These are phyloP conservation scores for Chlorella vulgaris DNA, from an alignment of 139 green algal species.

Conservation along the genomic window DNA sequence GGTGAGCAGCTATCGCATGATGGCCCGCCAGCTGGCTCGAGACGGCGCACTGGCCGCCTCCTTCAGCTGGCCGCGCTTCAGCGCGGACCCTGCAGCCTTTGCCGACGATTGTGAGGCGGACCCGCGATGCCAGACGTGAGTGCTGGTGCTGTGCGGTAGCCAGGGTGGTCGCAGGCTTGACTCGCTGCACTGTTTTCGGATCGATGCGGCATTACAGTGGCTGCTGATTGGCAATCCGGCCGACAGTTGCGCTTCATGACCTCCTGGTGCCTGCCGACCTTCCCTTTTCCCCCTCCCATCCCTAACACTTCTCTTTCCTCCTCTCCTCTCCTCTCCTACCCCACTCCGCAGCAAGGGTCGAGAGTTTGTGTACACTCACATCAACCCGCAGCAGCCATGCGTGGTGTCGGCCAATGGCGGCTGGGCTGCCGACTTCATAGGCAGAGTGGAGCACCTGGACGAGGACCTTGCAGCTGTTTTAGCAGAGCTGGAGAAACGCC, in stretches of 20 bases:
- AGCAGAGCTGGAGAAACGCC: conserved; percentile 7
- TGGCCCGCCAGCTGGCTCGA: conserved; percentile 3
- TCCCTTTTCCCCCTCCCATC: background rate
- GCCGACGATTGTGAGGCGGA: background rate
- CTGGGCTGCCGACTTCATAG: conserved; percentile 32
- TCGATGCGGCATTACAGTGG: too few relatives aligned
- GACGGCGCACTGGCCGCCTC: background rate
- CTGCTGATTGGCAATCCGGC: too few relatives aligned
- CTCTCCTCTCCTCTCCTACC: background rate
- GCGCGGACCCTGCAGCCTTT: conserved; percentile 18
- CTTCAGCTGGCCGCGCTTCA: conserved; percentile 14
- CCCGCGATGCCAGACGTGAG: conserved; percentile 17
- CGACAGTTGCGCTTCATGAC: too few relatives aligned
- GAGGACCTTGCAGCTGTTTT: background rate
- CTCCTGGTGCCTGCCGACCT: too few relatives aligned
- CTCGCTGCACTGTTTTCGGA: too few relatives aligned
- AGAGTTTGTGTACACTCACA: conserved; percentile 7
- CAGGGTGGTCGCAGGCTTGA: too few relatives aligned
- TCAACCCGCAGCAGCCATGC: background rate
- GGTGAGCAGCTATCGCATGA: conserved; percentile 37
- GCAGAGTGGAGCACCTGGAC: conserved; percentile 11
- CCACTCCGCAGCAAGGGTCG: background rate
- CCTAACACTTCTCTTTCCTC: background rate
- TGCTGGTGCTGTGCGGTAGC: too few relatives aligned
- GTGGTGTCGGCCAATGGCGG: background rate